Conservation (phyloP, 331 rosid genomes). For the Pyrus hybrid region DNA sequence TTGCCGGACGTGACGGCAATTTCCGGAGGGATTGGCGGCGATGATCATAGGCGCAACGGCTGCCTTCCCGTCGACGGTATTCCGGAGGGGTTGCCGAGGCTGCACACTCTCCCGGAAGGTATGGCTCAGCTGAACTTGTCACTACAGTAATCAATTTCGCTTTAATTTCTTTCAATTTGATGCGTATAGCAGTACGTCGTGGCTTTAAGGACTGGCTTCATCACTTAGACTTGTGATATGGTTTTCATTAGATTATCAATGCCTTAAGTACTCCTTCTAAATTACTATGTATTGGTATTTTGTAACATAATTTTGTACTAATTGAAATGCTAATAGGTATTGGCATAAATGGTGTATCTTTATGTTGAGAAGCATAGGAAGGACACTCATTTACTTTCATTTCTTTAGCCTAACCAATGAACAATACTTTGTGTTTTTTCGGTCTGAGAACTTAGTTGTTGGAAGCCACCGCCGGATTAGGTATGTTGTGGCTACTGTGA, state of each 20-base stretch:
- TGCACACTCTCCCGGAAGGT: conserved; percentile 90
- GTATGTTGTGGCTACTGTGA: background rate
- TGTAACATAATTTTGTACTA: background rate
- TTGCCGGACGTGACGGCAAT: conserved; percentile 71
- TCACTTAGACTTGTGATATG: background rate
- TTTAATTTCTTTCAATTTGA: background rate
- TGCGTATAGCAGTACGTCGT: background rate
- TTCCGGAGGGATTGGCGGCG: conserved; percentile 39
- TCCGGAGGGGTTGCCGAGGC: conserved; percentile 77
- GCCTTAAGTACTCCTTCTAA: background rate
- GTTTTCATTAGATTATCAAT: background rate
- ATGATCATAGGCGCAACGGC: conserved; percentile 46
- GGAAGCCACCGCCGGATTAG: background rate
- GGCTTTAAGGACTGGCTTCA: background rate
- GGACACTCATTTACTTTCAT: background rate
- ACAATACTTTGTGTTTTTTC: background rate
- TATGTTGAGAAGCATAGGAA: background rate
- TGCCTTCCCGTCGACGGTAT: conserved; percentile 47
- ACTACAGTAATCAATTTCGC: conserved; percentile 11
- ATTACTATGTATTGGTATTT: conserved; percentile 1
- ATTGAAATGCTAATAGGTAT: background rate
- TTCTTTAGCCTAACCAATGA: background rate
- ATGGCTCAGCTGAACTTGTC: conserved; percentile 20
- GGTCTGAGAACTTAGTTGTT: background rate
- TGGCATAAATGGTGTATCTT: background rate